Base-by-base conservation (phyloP, 768 basidiomycete genomes). In the Sporobolomyces roseus region DNA sequence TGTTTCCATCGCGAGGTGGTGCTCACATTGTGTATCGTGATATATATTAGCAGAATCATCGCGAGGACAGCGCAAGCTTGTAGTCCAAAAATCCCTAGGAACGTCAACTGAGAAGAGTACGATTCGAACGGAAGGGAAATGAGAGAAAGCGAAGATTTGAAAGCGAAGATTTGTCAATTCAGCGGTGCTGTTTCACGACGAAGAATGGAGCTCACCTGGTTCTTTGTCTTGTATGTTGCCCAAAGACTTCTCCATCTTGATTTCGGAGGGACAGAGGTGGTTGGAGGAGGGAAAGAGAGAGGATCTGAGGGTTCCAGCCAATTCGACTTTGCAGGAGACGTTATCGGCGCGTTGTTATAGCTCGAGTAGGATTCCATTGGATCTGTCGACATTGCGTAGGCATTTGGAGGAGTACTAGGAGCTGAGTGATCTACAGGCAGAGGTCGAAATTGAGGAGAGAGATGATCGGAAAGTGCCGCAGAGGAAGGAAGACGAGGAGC, bases 41-140 rank as follows among this genome's bases (percentile, higher is more conserved):
- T 63, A 55, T 72, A 72, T 23, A 65, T 51, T n/a, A 72, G 50
- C 0, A 55, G 66, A n/a, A 73, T 69, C 72, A 73, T 69, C 35
- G 29, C 48, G 9, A 73, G 53, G 0, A 73, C 72, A 1, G 35
- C 61, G 21, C 41, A 46, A 1, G 61, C 60, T 29, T 73, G 64
- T 6, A 73, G 0, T 19, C 35, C 55, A 32, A 73, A 59, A 16
- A 69, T 12, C 23, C 30, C 2, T 14, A 73, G 35, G 64, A 73
- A 69, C 3, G 51, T 12, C 38, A 72, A n/a, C 71, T 67, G 33
- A 23, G 3, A 25, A 60, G 30, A 1, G n/a, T n/a, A n/a, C n/a
- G n/a, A n/a, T n/a, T n/a, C n/a, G 16, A 27, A 45, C 7, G 23
- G 56, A 46, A 25, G 41, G 46, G 17, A 41, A 17, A 9, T 41